Percentiles rank a stretch among this genome's conserved stretches.
These are phyloP conservation scores for Lepidopterella palustris DNA, from an alignment of 495 filamentous ascomycete genomes.

Conservation along the genomic window DNA sequence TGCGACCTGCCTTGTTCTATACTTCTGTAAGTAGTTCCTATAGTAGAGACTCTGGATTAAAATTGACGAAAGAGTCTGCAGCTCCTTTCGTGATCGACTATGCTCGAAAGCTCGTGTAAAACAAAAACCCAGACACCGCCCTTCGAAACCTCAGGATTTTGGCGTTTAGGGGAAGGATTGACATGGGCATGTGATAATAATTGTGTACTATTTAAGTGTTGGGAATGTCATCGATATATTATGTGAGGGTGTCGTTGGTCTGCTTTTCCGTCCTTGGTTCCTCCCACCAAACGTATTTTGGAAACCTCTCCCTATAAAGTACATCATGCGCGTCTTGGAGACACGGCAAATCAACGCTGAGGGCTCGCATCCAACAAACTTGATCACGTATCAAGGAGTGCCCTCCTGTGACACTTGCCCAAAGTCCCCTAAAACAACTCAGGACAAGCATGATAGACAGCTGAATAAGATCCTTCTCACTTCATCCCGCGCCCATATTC, in stretches of 20 bases:
- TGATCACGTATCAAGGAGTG: too few species aligned
- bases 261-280: background rate
- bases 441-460: too few species aligned
- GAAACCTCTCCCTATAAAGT: background rate
- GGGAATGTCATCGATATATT: background rate
- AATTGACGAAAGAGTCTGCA: constrained; percentile 33
- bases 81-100: constrained; percentile 79
- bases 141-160: background rate
- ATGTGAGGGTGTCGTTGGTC: background rate
- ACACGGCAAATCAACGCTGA: too few species aligned
- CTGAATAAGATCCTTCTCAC: too few species aligned
- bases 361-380: too few species aligned
- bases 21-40: constrained; percentile 60
- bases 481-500: too few species aligned
- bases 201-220: background rate
- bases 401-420: too few species aligned
- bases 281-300: background rate
- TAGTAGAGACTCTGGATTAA: background rate
- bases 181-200: background rate
- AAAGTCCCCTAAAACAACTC: too few species aligned
- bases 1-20: constrained; percentile 54
- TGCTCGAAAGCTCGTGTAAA: constrained; percentile 64
- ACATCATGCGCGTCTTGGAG: too few species aligned
- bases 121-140: background rate
- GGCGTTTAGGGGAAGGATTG: background rate